Evolutionary conservation across 805 yeast genomes (phyloP), one percentile per base, ranked within the genome.

Genomic region (Wickerhamomyces sydowiorum): DNA sequence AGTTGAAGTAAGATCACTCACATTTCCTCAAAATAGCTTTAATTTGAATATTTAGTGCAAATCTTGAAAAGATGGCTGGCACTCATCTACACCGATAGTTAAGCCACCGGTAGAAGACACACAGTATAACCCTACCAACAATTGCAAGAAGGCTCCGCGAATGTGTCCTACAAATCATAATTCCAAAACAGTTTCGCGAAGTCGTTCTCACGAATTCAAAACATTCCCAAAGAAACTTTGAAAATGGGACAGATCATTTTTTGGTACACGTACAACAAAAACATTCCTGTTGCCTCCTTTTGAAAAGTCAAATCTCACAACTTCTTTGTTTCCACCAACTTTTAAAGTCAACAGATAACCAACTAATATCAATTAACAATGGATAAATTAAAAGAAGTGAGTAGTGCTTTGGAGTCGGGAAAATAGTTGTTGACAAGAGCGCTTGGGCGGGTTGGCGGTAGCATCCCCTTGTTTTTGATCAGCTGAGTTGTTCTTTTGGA

Each of bases 251-350:
- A 29, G 32, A 29, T 29, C 20, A 15, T 19, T 15, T 29, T 29
- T 29, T 29, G 32, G 20, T 29, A 17, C 20, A 17, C 21, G 32
- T 29, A 15, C 17, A 28, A 8, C 4, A 4, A 32, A 32, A 32
- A 32, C 35, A 32, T 32, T 32, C 35, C 15, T 32, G 22, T 32
- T 32, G 35, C 35, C 35, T 32, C 35, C 35, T 32, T 32, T 32
- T 32, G 14, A 32, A 8, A 6, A 10, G 6, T 27, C 14, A 14
- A 10, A 6, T 9, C 30, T 14, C 14, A 14, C 30, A 6, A 5
- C 30, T 14, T 12, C 10, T 23, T 23, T 10, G 10, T 23, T 23
- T 10, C 25, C 25, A 23, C 25, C 25, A 23, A 7, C 25, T 7
- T 7, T 10, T 10, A 28, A 28, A 28, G 30, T 14, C 15, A 12